A percentile compares a stretch with the other conserved stretches of the same genome.
Evolutionary conservation across 441 rosid genomes (phyloP).

Genomic region (Erysimum cheiri): DNA sequence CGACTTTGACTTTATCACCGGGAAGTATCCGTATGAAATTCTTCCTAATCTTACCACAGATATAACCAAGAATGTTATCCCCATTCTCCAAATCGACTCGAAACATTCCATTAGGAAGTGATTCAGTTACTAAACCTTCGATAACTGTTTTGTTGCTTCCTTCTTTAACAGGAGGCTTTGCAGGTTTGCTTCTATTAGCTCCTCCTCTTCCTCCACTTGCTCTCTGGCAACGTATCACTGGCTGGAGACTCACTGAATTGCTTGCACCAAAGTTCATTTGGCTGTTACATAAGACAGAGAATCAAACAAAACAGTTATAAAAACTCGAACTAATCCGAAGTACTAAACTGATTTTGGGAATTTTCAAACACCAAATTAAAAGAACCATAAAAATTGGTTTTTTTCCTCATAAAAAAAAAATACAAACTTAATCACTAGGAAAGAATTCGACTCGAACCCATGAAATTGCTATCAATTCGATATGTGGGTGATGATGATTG

Average conservation of each 20-base stretch:
- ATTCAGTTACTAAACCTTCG: constrained; percentile 81
- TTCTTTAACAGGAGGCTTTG: constrained; percentile 46
- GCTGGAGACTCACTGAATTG: constrained; percentile 17
- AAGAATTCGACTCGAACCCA: no score
- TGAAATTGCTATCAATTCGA: no score
- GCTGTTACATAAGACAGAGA: constrained; percentile 26
- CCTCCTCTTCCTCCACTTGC: constrained; percentile 46
- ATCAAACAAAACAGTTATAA: background rate
- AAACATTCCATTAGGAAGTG: constrained; percentile 92
- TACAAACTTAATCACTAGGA: no score
- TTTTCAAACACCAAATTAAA: no score
- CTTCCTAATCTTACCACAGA: constrained; percentile 86
- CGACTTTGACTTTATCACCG: constrained; percentile 82
- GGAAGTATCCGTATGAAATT: constrained; percentile 82
- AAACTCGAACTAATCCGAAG: no score
- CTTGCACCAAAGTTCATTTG: constrained; percentile 40
- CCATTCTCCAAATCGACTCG: constrained; percentile 74
- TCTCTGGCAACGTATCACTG: constrained; percentile 49
- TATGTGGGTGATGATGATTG: no score
- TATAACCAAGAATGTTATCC: constrained; percentile 77
- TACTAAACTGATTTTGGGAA: no score
- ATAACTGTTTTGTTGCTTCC: constrained; percentile 55
- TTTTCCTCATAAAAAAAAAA: no score
- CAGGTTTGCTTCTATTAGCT: constrained; percentile 43
- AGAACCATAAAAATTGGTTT: no score